Percentiles rank a stretch among this genome's conserved stretches.
Conservation (phyloP, 345 rosid species). For the Microthlaspi erraticum region DNA sequence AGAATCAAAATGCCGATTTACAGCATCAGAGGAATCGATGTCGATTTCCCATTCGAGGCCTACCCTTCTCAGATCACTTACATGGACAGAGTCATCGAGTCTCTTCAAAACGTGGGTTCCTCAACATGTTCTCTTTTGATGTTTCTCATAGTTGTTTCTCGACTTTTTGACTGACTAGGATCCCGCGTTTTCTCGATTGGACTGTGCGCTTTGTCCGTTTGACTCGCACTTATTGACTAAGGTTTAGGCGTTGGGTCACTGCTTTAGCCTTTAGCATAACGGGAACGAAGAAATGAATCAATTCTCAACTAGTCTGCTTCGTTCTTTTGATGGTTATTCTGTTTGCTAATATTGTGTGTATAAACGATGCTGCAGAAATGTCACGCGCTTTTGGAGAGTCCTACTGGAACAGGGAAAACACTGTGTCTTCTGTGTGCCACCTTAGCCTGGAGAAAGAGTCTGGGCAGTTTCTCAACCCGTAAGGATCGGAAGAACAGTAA, state of each 20-base stretch:
- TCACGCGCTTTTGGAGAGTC: constrained; percentile 96
- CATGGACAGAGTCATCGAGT: constrained; percentile 92
- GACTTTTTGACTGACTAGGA: constrained; percentile 9
- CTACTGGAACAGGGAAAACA: constrained; percentile 98
- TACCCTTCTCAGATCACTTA: constrained; percentile 86
- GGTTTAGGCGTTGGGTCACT: background rate
- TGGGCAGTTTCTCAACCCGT: constrained; percentile 73
- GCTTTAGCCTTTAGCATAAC: background rate
- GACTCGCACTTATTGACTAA: background rate
- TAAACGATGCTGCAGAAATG: constrained; percentile 58
- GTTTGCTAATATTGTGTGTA: background rate
- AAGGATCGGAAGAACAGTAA: constrained; percentile 44
- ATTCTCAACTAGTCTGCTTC: background rate
- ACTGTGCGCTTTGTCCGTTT: background rate
- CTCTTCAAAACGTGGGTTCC: constrained; percentile 78
- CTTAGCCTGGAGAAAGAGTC: constrained; percentile 95
- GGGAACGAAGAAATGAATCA: background rate
- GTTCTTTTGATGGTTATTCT: background rate
- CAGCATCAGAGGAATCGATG: constrained; percentile 82
- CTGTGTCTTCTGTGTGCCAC: constrained; percentile 95
- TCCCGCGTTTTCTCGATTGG: background rate
- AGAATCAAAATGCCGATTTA: constrained; percentile 71
- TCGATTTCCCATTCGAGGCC: constrained; percentile 92
- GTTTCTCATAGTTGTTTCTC: background rate
- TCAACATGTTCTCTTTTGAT: background rate